Percentiles rank a stretch among this genome's conserved stretches.
phyloP scores from a whole-genome alignment of 352 stramenopile genomes.

The Peronospora farinosa region DNA sequence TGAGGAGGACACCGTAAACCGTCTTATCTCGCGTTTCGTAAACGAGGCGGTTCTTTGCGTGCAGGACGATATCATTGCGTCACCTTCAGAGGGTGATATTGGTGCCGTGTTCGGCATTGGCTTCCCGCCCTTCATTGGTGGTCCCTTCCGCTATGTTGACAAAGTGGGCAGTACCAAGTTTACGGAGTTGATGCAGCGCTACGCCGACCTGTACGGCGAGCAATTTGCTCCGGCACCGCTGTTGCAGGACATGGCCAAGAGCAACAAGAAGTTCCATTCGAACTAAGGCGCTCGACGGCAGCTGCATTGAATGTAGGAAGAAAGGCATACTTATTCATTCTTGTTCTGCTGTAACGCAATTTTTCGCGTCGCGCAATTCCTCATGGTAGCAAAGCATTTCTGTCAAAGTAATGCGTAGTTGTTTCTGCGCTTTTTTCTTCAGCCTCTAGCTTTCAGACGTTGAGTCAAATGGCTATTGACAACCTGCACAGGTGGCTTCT shows the following conservation, averaged over 20 bases:
- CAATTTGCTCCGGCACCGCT: conserved; percentile 95
- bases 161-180: conserved; percentile 89
- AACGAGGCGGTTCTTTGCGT: conserved; percentile 97
- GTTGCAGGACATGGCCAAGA: conserved; percentile 94
- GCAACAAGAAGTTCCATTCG: conserved; percentile 96
- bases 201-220: conserved; percentile 91
- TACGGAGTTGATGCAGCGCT: conserved; percentile 94
- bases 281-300: conserved; percentile 32
- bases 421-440: conserved; percentile 63
- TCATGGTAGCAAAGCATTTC: conserved; percentile 38
- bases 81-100: conserved; percentile 95
- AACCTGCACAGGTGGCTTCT: conserved; percentile 50
- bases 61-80: conserved; percentile 96
- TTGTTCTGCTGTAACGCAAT: not conserved
- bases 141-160: conserved; percentile 96
- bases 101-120: conserved; percentile 98
- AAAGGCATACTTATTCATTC: conserved; percentile 12
- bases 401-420: conserved; percentile 59
- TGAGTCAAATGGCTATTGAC: conserved; percentile 58
- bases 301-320: conserved; percentile 10
- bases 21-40: conserved; percentile 93
- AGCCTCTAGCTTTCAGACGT: no score
- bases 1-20: conserved; percentile 88
- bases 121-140: conserved; percentile 96
- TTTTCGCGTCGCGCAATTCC: conserved; percentile 19